These are phyloP conservation scores for Starmera dryadoides DNA, from an alignment of 805 yeast species.

Conservation along the genomic window DNA sequence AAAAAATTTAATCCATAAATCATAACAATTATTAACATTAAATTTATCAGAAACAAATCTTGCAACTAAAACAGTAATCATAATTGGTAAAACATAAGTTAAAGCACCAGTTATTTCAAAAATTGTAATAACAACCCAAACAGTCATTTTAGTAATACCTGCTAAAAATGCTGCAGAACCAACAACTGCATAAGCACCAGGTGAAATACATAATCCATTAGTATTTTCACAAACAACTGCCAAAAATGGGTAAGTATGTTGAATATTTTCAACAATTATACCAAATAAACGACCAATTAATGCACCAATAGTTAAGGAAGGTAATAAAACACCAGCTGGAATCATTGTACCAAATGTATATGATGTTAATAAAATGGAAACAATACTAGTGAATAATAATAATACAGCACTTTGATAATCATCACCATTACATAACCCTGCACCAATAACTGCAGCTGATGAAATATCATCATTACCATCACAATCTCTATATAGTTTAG, in stretches of 20 bases:
- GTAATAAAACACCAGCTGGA: slow-evolving; percentile 64
- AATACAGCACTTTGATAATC: slow-evolving; percentile 5
- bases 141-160: slow-evolving; percentile 75
- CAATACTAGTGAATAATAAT: slow-evolving; percentile 20
- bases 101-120: slow-evolving; percentile 86
- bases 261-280: slow-evolving; percentile 40
- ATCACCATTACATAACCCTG: slow-evolving; percentile 16
- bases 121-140: slow-evolving; percentile 71
- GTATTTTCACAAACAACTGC: slow-evolving; percentile 35
- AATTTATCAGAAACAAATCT: slow-evolving; percentile 65
- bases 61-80: slow-evolving; percentile 74
- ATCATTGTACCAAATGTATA: slow-evolving; percentile 63
- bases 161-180: slow-evolving; percentile 82
- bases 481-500: slow-evolving; percentile 69
- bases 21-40: slow-evolving; percentile 56
- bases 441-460: slow-evolving; percentile 18
- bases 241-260: slow-evolving; percentile 28
- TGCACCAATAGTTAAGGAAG: slow-evolving; percentile 58
- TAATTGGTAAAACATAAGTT: slow-evolving; percentile 75
- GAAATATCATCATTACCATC: slow-evolving; percentile 13
- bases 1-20: slow-evolving; percentile 38
- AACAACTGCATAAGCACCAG: slow-evolving; percentile 83
- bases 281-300: slow-evolving; percentile 52
- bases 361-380: slow-evolving; percentile 55
- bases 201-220: slow-evolving; percentile 55